Evolutionary conservation across 2,329 filamentous ascomycete genomes (phyloP).

Genomic region (Xylaria sp.): DNA sequence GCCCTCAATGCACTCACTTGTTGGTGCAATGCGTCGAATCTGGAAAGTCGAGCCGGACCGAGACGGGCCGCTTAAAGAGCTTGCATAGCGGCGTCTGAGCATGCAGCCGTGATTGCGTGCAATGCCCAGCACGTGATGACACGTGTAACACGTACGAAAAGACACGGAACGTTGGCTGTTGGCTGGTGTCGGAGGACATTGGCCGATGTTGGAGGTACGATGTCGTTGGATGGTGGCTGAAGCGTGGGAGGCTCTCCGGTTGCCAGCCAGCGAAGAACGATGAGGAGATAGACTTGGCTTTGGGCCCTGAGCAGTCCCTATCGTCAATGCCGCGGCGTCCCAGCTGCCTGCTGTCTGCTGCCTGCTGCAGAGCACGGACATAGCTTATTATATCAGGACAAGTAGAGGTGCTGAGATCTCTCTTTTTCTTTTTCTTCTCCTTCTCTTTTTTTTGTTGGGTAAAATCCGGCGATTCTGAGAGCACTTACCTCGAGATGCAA

Average conservation of each 20-base stretch:
- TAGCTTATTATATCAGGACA: conserved; percentile 51
- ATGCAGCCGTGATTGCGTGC: background rate
- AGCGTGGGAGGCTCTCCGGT: background rate
- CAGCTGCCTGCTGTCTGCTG: conserved; percentile 34
- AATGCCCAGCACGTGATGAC: conserved; percentile 17
- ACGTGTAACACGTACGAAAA: conserved; percentile 11
- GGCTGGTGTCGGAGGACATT: no score
- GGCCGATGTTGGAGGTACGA: no score
- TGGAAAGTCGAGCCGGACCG: conserved; percentile 4
- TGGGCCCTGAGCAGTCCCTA: conserved; percentile 55
- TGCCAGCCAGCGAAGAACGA: background rate
- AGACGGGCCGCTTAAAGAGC: background rate
- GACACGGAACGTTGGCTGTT: background rate
- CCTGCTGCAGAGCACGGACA: conserved; percentile 54
- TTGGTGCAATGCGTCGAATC: background rate
- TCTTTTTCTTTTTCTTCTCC: background rate
- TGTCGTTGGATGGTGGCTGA: background rate
- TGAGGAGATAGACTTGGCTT: conserved; percentile 46
- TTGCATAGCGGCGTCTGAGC: background rate
- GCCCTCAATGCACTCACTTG: background rate
- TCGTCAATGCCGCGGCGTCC: conserved; percentile 49
- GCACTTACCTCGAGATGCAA: background rate
- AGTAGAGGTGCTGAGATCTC: conserved; percentile 46
- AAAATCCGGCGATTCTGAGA: background rate
- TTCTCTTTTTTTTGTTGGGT: background rate